Evolutionary conservation across 768 basidiomycete species (phyloP), one percentile per base, ranked within the genome.

Genomic region (Flagelloscypha sp.): DNA sequence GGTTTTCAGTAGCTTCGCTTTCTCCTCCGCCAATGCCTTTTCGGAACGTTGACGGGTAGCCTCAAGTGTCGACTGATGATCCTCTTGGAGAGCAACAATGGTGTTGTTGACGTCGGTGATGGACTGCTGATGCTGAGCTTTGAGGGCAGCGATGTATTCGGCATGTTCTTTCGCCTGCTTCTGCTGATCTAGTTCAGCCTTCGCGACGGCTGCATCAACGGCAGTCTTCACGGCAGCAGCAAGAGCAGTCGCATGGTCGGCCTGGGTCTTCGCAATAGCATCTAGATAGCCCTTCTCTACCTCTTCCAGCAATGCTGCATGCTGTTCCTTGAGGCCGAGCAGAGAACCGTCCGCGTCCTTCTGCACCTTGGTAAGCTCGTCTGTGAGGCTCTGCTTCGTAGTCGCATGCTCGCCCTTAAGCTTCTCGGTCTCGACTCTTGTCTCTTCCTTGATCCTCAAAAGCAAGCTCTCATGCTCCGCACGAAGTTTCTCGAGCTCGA

Each of bases 401-500:
- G 63, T 56, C 24, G 59, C 45, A 31, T 76, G 49, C n/a, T 61
- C 53, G 4, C 59, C 49, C 16, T 61, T 66, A 32, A 78, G 56
- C 15, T 58, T 58, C 33, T 78, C 71, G 21, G 66, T 56, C 48
- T 79, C 72, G 18, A 62, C 54, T 27, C 62, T 59, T 50, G 67
- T 67, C 42, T 79, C 76, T 36, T 70, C 68, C 46, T 71, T 73
- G 23, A 76, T 51, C 43, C 69, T 70, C 36, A 72, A 53, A 21
- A 79, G 35, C 15, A 61, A 32, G 18, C 66, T 66, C 39, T 78
- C 62, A 49, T 84, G 74, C 36, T 83, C 79, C 7, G 68, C 55
- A 32, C 72, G 72, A 27, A 82, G 62, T 27, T 72, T 70, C 47
- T 82, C 76, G 30, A 77, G 55, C 46, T 75, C 72, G 5, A 67